These are phyloP conservation scores for Neofusicoccum umdonicola DNA, from an alignment of 2,329 filamentous ascomycete genomes.

Conservation along the genomic window DNA sequence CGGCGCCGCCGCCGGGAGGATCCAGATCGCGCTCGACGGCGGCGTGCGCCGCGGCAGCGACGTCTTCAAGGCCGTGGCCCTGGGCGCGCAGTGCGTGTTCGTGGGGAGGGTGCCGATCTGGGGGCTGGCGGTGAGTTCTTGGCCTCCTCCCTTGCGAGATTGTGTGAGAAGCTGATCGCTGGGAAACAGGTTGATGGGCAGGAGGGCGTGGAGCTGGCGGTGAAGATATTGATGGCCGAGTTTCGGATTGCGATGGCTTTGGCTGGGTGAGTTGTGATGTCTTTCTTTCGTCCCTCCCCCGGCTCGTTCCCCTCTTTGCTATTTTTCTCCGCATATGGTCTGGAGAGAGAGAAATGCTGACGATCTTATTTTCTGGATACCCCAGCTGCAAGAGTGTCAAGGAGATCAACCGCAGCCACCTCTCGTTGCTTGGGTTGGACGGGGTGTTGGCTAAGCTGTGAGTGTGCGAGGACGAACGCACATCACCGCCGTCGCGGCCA, in stretches of 20 bases:
- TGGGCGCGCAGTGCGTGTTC: conserved; percentile 52
- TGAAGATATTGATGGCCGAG: conserved; percentile 40
- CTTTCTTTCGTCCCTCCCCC: too few relatives aligned
- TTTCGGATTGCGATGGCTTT: conserved; percentile 30
- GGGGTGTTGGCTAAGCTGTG: background rate
- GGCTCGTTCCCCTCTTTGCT: too few relatives aligned
- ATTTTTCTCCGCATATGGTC: too few relatives aligned
- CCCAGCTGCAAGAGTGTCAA: conserved; percentile 3
- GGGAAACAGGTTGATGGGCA: conserved; percentile 34
- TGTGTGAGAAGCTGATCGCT: conserved; percentile 2
- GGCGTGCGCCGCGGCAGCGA: conserved; percentile 57
- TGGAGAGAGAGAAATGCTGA: too few relatives aligned
- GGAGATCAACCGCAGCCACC: conserved; percentile 16
- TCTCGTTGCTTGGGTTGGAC: background rate
- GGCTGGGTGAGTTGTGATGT: conserved; percentile 21
- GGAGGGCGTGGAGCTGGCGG: conserved; percentile 40
- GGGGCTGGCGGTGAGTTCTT: conserved; percentile 44
- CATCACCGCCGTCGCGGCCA: too few relatives aligned
- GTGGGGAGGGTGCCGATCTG: conserved; percentile 49
- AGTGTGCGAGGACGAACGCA: background rate
- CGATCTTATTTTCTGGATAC: too few relatives aligned
- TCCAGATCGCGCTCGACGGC: conserved; percentile 64
- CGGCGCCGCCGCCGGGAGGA: conserved; percentile 40
- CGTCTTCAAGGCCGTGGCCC: conserved; percentile 56
- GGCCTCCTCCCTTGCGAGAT: too few relatives aligned